These are phyloP conservation scores for Rubia tinctorum DNA, from an alignment of 305 asterid species.

Conservation along the genomic window DNA sequence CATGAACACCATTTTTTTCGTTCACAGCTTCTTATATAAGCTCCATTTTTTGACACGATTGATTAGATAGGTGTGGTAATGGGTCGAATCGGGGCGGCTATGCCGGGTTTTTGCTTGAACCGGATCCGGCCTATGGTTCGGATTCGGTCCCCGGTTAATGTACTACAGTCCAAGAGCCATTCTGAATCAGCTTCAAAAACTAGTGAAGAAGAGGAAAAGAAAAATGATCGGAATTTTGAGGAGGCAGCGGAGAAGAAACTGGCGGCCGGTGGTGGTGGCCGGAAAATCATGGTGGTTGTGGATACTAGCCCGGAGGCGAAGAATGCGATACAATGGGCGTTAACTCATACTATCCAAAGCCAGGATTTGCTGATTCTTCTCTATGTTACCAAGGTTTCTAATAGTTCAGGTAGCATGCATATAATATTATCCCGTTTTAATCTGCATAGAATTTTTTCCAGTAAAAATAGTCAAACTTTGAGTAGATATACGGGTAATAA, in stretches of 20 bases:
- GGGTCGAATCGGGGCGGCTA: slow-evolving; percentile 42
- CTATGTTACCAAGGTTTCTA: slow-evolving; percentile 44
- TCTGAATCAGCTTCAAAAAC: neutral
- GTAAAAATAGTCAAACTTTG: no score
- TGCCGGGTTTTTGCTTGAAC: slow-evolving; percentile 52
- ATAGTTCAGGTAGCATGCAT: slow-evolving; percentile 16
- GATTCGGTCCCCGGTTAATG: slow-evolving; percentile 35
- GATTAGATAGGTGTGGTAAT: slow-evolving; percentile 16
- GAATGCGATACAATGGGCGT: slow-evolving; percentile 74
- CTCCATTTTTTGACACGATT: neutral
- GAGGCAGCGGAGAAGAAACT: slow-evolving; percentile 5
- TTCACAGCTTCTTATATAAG: slow-evolving; percentile 15
- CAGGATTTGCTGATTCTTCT: slow-evolving; percentile 64
- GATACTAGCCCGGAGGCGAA: slow-evolving; percentile 60
- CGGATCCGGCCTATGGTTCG: slow-evolving; percentile 59
- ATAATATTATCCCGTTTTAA: no score
- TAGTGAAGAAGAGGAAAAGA: slow-evolving; percentile 14
- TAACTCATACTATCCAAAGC: slow-evolving; percentile 52
- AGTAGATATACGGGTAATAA: no score
- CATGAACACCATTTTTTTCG: neutral
- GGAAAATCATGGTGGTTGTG: slow-evolving; percentile 74
- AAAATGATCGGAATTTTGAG: neutral
- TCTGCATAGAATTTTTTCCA: no score
- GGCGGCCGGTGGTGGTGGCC: slow-evolving; percentile 29
- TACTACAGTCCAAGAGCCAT: slow-evolving; percentile 31